Evolutionary conservation across 202 grass and related monocot species (phyloP), one percentile per base, ranked within the genome.

Genomic region (Eragrostis tef): DNA sequence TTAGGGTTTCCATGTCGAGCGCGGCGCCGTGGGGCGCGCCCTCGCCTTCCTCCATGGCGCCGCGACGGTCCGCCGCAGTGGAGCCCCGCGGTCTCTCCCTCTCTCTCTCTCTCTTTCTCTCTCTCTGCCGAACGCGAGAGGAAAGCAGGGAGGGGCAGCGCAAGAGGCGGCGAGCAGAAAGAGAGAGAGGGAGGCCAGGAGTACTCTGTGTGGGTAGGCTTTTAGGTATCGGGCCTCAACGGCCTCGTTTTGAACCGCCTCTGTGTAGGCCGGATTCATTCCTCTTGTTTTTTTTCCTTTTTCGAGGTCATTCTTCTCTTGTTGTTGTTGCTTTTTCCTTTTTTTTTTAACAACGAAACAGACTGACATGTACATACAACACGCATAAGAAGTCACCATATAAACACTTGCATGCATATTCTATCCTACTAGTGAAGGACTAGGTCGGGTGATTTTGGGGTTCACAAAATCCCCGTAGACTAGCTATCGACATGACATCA

Each of bases 1-100:
- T 72, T 81, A 89, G 75, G 88, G 58, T 84, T 74, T 79, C 88
- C 11, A 87, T 85, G 13, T 53, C 88, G 64, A 71, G 56, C 48
- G 56, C 46, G 19, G 85, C 51, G 47, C 70, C 57, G 42, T 64
- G 75, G 15, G 86, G 68, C 9, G 80, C 50, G 77, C 86, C 88
- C 67, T 81, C 82, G 56, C 57, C 50, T 79, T 22, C 42, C 51
- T 91, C 86, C 92, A 94, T 79, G 81, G 44, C 79, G 49, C 9
- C 21, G 15, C 53, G 63, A 48, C 57, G 27, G 41, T 65, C 22
- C 39, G 58, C 52, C 25, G 44, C 27, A 21, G 39, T 45, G 31
- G 75, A 73, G 36, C 11, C 34, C 25, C 24, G 10, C 73, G 22
- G 31, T 52, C 34, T 31, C 29, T 31, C 29, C 3, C 29, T 31